Percentiles rank a stretch among this genome's conserved stretches.
Conservation (phyloP, 345 rosid genomes). For the Eutrema japonicum region DNA sequence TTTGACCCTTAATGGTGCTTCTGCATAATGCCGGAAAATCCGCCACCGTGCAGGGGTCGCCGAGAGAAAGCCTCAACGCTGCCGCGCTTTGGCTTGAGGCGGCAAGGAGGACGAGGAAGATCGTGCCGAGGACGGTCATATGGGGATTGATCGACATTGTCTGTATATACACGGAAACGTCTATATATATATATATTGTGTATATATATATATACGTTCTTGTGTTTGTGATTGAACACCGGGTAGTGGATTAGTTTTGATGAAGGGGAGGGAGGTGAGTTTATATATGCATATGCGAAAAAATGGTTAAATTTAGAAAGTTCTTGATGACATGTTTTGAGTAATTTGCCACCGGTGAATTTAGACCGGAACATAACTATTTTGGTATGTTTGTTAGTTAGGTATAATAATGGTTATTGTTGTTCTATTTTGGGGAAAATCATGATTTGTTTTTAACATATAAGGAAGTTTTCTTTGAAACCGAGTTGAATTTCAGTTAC, state of each 20-base stretch:
- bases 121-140: slow-evolving; percentile 6
- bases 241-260: slow-evolving; percentile 31
- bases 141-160: slow-evolving; percentile 31
- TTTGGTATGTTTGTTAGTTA: slow-evolving; percentile 41
- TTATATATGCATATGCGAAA: slow-evolving; percentile 34
- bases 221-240: slow-evolving; percentile 37
- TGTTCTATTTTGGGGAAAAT: slow-evolving; percentile 26
- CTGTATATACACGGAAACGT: slow-evolving; percentile 35
- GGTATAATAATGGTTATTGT: slow-evolving; percentile 19
- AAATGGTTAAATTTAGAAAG: slow-evolving; percentile 20
- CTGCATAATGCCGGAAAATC: slow-evolving; percentile 35
- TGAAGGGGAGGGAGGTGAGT: slow-evolving; percentile 33
- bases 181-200: slow-evolving; percentile 37
- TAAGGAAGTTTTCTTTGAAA: neutral
- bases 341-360: slow-evolving; percentile 32
- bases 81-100: slow-evolving; percentile 15
- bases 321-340: neutral
- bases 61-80: neutral
- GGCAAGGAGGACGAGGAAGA: slow-evolving; percentile 23
- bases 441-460: neutral
- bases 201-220: slow-evolving; percentile 33
- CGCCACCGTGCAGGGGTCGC: slow-evolving; percentile 35
- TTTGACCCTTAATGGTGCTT: slow-evolving; percentile 36
- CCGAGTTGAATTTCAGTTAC: slow-evolving; percentile 20
- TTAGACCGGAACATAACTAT: slow-evolving; percentile 31